Evolutionary conservation across 768 basidiomycete species (phyloP).

Genomic region (Mycena amicta): DNA sequence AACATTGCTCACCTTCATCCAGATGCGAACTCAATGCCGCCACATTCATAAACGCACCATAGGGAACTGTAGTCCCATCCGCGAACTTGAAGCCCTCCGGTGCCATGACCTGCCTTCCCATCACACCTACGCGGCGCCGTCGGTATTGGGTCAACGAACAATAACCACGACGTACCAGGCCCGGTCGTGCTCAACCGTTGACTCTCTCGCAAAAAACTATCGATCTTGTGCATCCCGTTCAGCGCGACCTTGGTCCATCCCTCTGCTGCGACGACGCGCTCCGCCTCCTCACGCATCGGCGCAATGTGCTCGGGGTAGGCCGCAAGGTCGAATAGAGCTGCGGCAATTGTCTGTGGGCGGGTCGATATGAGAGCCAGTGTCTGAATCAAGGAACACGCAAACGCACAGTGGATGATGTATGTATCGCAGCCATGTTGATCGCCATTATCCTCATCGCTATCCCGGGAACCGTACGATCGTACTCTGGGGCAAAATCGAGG

Average conservation of each 20-base stretch:
- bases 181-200: constrained; percentile 27
- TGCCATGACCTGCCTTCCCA: constrained; percentile 30
- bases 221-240: constrained; percentile 31
- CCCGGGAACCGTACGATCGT: constrained; percentile 10
- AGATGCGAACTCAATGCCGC: constrained; percentile 6
- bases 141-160: background rate
- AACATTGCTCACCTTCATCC: background rate
- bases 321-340: constrained; percentile 23
- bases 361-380: constrained; percentile 18
- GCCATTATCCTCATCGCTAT: constrained; percentile 26
- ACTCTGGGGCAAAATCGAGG: constrained; percentile 24
- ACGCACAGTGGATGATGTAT: constrained; percentile 36
- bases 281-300: constrained; percentile 29
- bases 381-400: background rate
- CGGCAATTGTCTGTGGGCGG: constrained; percentile 28
- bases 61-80: constrained; percentile 37
- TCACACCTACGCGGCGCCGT: background rate
- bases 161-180: constrained; percentile 18
- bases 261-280: constrained; percentile 23
- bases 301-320: constrained; percentile 24
- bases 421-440: constrained; percentile 35
- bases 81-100: constrained; percentile 34
- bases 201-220: constrained; percentile 21
- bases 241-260: constrained; percentile 37
- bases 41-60: constrained; percentile 29